Conservation (phyloP, 129 eudicot genomes). For the Oenanthe sinensis region DNA sequence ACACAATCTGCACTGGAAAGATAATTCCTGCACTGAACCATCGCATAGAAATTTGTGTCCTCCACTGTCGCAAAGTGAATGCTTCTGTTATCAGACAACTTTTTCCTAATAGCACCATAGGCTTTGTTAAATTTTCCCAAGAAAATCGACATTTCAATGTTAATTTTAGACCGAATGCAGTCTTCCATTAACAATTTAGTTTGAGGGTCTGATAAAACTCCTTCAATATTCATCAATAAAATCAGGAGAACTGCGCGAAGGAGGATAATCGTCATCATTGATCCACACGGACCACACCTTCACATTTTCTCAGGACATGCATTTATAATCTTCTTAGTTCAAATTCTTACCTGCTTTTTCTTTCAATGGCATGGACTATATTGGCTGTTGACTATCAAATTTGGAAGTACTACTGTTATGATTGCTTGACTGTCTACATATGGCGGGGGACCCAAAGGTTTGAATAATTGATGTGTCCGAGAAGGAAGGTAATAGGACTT, state of each 20-base stretch:
- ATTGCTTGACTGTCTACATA: neutral
- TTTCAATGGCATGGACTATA: too few relatives aligned
- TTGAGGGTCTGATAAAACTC: neutral
- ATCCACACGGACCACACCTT: neutral
- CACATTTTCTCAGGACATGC: neutral
- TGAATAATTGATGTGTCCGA: too few relatives aligned
- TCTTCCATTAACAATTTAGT: neutral
- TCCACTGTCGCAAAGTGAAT: neutral
- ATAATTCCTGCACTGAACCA: constrained; percentile 2
- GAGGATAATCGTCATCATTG: neutral
- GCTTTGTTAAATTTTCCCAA: neutral
- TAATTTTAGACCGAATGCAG: neutral
- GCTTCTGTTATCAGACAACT: neutral
- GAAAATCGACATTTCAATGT: neutral
- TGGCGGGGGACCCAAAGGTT: too few relatives aligned
- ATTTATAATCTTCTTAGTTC: neutral
- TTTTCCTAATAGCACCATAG: neutral
- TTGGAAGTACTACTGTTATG: neutral
- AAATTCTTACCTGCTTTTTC: neutral
- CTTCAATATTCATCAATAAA: neutral
- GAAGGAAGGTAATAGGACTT: too few relatives aligned
- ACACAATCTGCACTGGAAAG: neutral
- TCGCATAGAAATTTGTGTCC: neutral
- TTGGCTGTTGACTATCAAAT: neutral
- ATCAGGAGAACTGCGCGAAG: neutral